Conservation (phyloP, 768 basidiomycete genomes). For the Lentinula aciculospora region DNA sequence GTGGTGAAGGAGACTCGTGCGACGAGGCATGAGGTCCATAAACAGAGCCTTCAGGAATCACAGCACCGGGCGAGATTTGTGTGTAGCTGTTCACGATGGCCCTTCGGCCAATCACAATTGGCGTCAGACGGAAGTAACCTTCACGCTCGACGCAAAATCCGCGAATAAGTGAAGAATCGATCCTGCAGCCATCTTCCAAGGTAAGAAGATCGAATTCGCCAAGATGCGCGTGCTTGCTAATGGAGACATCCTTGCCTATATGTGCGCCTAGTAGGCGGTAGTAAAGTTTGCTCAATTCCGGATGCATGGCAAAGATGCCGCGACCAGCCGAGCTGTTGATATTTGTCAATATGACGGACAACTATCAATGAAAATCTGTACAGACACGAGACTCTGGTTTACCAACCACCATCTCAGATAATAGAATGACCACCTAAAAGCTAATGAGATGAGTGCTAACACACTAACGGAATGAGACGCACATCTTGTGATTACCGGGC, state of each 20-base stretch:
- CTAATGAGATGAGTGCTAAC: not conserved
- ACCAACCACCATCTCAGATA: constrained; percentile 41
- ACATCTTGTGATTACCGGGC: constrained; percentile 31
- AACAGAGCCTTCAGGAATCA: constrained; percentile 27
- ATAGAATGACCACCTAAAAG: constrained; percentile 31
- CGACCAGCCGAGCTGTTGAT: constrained; percentile 28
- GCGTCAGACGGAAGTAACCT: constrained; percentile 35
- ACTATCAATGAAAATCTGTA: not conserved
- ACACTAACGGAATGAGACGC: constrained; percentile 1
- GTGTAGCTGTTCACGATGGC: constrained; percentile 39
- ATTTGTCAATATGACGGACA: not conserved
- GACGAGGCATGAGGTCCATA: constrained; percentile 45
- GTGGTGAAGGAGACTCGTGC: constrained; percentile 30
- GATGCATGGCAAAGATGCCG: constrained; percentile 35
- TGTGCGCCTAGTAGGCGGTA: constrained; percentile 40
- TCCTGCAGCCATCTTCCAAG: constrained; percentile 35
- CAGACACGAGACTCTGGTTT: constrained; percentile 28
- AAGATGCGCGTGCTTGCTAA: constrained; percentile 32
- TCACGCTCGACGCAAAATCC: constrained; percentile 42
- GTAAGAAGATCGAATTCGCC: constrained; percentile 41
- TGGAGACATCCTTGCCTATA: constrained; percentile 34
- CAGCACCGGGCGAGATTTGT: constrained; percentile 34
- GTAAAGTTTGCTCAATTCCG: constrained; percentile 31
- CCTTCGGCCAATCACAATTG: constrained; percentile 29
- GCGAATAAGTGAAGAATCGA: constrained; percentile 33